phyloP scores from a whole-genome alignment of 169 alveolate species.

The Miamiensis avidus region DNA sequence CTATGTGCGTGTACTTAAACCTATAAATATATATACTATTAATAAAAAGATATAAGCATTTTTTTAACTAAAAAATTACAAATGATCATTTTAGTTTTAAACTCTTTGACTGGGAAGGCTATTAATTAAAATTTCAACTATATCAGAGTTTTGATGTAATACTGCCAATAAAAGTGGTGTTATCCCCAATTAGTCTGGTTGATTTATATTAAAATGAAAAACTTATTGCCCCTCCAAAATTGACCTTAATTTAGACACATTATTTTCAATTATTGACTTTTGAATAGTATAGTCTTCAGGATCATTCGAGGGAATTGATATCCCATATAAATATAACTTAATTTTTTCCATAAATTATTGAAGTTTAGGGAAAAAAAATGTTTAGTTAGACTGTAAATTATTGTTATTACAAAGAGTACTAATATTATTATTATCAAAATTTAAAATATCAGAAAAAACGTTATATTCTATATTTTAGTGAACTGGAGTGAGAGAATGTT shows the following conservation, averaged over 20 bases:
- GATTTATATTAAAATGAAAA: too few species aligned
- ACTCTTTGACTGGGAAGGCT: neutral
- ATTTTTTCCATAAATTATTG: neutral
- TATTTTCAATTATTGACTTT: neutral
- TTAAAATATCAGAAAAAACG: too few species aligned
- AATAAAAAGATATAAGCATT: neutral
- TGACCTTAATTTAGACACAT: too few species aligned
- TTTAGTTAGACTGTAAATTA: too few species aligned
- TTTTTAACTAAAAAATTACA: too few species aligned
- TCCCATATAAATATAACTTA: neutral
- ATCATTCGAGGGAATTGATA: neutral
- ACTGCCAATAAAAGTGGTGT: neutral
- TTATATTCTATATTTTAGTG: too few species aligned
- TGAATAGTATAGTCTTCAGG: neutral
- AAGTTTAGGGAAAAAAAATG: neutral
- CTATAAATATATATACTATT: too few species aligned
- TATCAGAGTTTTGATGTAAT: neutral
- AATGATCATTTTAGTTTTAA: too few species aligned
- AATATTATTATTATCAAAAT: too few species aligned
- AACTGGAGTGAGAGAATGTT: too few species aligned
- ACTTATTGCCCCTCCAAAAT: neutral
- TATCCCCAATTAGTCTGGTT: neutral
- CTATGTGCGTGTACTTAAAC: neutral
- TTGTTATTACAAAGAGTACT: too few species aligned
- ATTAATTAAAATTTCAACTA: neutral